phyloP scores from a whole-genome alignment of 352 stramenopile species.

The Phytophthora capsici region DNA sequence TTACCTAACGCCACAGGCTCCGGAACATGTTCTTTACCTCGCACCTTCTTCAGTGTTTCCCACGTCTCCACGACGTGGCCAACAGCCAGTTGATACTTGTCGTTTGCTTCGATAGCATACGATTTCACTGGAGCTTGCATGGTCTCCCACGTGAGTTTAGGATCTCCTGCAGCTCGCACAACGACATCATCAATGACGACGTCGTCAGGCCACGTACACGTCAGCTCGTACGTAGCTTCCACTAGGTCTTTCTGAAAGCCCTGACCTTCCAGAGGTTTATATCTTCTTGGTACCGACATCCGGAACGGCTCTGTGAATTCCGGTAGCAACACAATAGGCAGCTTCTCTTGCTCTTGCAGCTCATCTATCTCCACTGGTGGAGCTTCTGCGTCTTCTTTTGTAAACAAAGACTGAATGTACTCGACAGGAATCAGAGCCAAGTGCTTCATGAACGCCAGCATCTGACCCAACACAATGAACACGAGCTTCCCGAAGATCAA shows the following conservation, averaged over 20 bases:
- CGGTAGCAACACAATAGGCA: slow-evolving; percentile 31
- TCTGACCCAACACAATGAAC: slow-evolving; percentile 31
- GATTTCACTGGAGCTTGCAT: slow-evolving; percentile 65
- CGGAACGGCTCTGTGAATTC: slow-evolving; percentile 53
- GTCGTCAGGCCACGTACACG: slow-evolving; percentile 68
- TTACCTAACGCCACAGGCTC: slow-evolving; percentile 23
- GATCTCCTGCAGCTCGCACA: slow-evolving; percentile 36
- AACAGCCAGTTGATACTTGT: slow-evolving; percentile 54
- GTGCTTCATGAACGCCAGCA: slow-evolving; percentile 27
- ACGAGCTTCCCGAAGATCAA: slow-evolving; percentile 39
- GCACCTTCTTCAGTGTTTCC: slow-evolving; percentile 17
- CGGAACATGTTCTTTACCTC: neutral
- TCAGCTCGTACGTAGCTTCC: slow-evolving; percentile 44
- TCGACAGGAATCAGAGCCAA: slow-evolving; percentile 21
- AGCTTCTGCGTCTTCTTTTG: slow-evolving; percentile 18
- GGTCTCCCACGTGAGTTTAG: slow-evolving; percentile 69
- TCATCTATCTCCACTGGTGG: slow-evolving; percentile 5
- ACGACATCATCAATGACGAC: slow-evolving; percentile 37
- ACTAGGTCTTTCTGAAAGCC: slow-evolving; percentile 46
- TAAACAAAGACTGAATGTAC: slow-evolving; percentile 4
- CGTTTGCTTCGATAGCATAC: slow-evolving; percentile 67
- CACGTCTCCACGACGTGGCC: slow-evolving; percentile 29
- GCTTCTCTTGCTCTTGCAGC: slow-evolving; percentile 22
- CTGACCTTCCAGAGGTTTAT: slow-evolving; percentile 39
- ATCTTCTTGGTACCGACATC: slow-evolving; percentile 40